These are phyloP conservation scores for Zalerion maritima DNA, from an alignment of 495 filamentous ascomycete genomes.

Conservation along the genomic window DNA sequence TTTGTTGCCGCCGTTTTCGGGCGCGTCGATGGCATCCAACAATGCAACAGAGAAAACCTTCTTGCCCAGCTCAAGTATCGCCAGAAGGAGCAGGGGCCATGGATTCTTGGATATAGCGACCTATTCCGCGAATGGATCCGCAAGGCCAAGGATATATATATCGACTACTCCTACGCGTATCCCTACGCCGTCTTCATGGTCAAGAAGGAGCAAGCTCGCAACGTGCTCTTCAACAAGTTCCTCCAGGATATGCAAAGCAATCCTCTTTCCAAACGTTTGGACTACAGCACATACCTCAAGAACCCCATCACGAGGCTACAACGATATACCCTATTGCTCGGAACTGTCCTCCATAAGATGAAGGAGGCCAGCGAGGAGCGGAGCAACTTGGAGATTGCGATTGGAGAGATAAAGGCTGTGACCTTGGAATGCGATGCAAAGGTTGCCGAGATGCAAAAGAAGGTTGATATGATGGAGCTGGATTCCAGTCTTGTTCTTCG, in stretches of 20 bases:
- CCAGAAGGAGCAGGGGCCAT: slow-evolving; percentile 92
- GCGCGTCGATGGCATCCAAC: slow-evolving; percentile 74
- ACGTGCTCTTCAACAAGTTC: slow-evolving; percentile 76
- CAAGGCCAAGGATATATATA: slow-evolving; percentile 76
- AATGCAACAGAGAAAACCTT: slow-evolving; percentile 88
- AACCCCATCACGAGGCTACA: slow-evolving; percentile 86
- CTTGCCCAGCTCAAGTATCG: slow-evolving; percentile 92
- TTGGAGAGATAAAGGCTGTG: slow-evolving; percentile 89
- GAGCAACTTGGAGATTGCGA: slow-evolving; percentile 64
- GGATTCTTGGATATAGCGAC: slow-evolving; percentile 86
- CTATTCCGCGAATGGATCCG: slow-evolving; percentile 98
- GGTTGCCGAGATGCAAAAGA: slow-evolving; percentile 88
- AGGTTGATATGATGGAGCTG: slow-evolving; percentile 82
- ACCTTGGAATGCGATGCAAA: slow-evolving; percentile 85
- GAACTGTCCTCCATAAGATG: slow-evolving; percentile 76
- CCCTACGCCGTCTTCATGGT: slow-evolving; percentile 73
- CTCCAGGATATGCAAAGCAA: slow-evolving; percentile 64
- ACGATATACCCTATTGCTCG: slow-evolving; percentile 72
- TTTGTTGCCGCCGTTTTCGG: slow-evolving; percentile 84
- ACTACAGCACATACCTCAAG: slow-evolving; percentile 91
- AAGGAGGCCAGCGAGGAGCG: slow-evolving; percentile 78
- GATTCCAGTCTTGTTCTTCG: slow-evolving; percentile 65
- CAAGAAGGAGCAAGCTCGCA: slow-evolving; percentile 69
- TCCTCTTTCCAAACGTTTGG: slow-evolving; percentile 68
- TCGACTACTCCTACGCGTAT: slow-evolving; percentile 82